These are phyloP conservation scores for Penicillium sp. DNA, from an alignment of 2,329 filamentous ascomycete species.

Conservation along the genomic window DNA sequence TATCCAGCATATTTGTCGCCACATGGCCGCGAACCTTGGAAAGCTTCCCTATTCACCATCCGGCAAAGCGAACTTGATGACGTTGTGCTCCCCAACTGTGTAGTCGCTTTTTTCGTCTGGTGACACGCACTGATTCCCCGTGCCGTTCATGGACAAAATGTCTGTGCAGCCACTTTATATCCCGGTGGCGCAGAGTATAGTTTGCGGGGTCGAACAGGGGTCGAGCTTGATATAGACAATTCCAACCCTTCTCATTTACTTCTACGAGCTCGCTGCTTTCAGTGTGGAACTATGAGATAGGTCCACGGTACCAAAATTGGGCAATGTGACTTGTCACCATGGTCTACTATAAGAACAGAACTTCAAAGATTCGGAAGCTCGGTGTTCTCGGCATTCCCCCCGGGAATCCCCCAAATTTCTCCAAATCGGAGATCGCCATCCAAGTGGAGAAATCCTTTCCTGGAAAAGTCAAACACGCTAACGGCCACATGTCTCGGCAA, in stretches of 20 bases:
- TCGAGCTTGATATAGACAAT: neutral
- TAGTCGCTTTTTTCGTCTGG: neutral
- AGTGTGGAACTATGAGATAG: no score
- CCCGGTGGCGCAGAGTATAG: neutral
- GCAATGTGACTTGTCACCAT: no score
- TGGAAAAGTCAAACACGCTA: neutral
- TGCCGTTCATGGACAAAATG: neutral
- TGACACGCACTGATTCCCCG: neutral
- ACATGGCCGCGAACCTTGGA: no score
- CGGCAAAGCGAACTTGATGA: neutral
- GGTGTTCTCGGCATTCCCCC: neutral
- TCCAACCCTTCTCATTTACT: no score
- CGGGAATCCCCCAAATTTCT: neutral
- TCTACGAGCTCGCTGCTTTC: no score
- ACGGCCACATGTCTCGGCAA: neutral
- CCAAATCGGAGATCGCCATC: constrained; percentile 13
- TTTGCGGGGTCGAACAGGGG: neutral
- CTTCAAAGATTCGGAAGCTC: no score
- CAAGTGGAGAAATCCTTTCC: neutral
- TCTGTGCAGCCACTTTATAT: neutral
- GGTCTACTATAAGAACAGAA: no score
- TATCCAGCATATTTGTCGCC: no score
- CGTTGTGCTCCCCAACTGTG: neutral
- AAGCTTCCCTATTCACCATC: no score
- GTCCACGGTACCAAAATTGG: no score